A percentile compares a stretch with the other conserved stretches of the same genome.
Conservation (phyloP, 2,329 filamentous ascomycete genomes). For the Ophiostoma populinum region DNA sequence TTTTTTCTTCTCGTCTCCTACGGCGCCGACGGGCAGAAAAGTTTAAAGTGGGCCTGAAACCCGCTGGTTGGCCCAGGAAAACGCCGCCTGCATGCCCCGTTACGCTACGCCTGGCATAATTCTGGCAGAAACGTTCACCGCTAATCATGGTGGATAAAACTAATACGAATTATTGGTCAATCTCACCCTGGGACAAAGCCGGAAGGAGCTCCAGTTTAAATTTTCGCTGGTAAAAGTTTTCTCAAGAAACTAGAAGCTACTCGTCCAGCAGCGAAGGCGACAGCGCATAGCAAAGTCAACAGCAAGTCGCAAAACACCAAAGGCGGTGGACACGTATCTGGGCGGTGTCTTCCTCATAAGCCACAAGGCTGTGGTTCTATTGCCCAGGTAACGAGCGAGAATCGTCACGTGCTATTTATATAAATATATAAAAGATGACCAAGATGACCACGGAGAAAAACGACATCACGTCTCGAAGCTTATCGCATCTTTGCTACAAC, state of each 20-base stretch:
- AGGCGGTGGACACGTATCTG: background rate
- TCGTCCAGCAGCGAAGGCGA: constrained; percentile 1
- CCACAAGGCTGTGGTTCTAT: too few species aligned
- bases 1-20: constrained; percentile 5
- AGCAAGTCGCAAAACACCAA: constrained; percentile 2
- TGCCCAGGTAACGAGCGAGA: constrained; percentile 6
- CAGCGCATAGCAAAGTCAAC: background rate
- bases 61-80: constrained; percentile 11
- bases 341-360: too few species aligned
- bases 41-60: constrained; percentile 7
- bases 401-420: constrained; percentile 4
- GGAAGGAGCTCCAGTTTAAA: background rate
- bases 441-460: too few species aligned
- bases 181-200: constrained; percentile 4
- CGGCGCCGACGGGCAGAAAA: constrained; percentile 8
- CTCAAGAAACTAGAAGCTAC: too few species aligned
- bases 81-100: background rate
- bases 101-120: constrained; percentile 3
- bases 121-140: constrained; percentile 3
- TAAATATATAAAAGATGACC: constrained; percentile 22
- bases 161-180: too few species aligned
- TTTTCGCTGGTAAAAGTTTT: constrained; percentile 1
- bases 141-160: too few species aligned
- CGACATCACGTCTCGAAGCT: too few species aligned
- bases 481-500: too few species aligned